Conservation (phyloP, 2,329 filamentous ascomycete species). For the Aspergillus ochraceoroseus region DNA sequence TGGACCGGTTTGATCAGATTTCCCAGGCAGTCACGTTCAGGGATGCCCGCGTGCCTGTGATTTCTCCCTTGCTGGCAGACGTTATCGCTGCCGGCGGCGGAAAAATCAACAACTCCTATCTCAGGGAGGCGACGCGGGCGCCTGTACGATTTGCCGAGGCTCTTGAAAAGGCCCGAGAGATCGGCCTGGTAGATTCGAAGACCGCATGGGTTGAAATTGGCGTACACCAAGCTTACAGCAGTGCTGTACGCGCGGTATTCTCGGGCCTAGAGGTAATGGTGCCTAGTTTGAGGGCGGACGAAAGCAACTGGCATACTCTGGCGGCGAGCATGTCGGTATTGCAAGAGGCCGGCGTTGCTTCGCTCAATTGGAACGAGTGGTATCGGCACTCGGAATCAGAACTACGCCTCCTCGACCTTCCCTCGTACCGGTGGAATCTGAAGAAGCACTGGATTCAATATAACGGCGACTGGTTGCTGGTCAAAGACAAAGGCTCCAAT, state of each 20-base stretch:
- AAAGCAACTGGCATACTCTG: constrained; percentile 62
- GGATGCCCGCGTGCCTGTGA: constrained; percentile 53
- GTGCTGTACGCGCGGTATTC: constrained; percentile 63
- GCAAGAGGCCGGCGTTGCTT: constrained; percentile 58
- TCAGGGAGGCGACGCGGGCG: constrained; percentile 61
- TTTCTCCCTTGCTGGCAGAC: constrained; percentile 63
- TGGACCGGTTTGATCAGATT: constrained; percentile 38
- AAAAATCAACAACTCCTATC: constrained; percentile 57
- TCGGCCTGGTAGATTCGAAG: constrained; percentile 51
- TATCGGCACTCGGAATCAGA: constrained; percentile 57
- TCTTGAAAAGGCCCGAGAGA: constrained; percentile 55
- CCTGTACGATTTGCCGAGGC: constrained; percentile 64
- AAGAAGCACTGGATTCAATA: constrained; percentile 72
- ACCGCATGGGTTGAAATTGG: constrained; percentile 69
- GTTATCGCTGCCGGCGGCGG: constrained; percentile 52
- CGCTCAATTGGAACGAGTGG: constrained; percentile 66
- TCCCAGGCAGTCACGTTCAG: constrained; percentile 38
- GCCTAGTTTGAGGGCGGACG: constrained; percentile 59
- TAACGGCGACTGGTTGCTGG: constrained; percentile 65
- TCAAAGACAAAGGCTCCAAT: constrained; percentile 64
- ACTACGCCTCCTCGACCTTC: constrained; percentile 57
- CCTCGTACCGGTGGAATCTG: constrained; percentile 63
- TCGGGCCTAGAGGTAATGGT: constrained; percentile 52
- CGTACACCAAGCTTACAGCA: constrained; percentile 63
- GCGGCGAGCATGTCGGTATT: constrained; percentile 54